phyloP scores from a whole-genome alignment of 2,329 filamentous ascomycete genomes.

The Venturia nashicola region DNA sequence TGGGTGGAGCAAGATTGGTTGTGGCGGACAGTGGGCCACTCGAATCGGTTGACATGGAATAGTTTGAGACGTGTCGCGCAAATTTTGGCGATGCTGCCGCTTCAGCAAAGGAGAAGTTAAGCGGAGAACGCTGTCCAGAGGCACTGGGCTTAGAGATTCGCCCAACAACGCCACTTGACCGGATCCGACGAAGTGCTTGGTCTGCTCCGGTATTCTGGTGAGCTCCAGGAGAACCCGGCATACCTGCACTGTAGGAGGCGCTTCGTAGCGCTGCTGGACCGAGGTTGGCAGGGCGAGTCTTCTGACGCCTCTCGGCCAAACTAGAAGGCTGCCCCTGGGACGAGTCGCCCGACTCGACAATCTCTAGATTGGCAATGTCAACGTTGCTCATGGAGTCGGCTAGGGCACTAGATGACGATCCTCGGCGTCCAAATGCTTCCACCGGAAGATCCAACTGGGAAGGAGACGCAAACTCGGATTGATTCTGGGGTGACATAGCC shows the following conservation, averaged over 20 bases:
- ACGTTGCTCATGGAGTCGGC: constrained; percentile 27
- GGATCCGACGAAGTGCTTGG: constrained; percentile 33
- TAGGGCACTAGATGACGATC: constrained; percentile 25
- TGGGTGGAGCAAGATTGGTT: constrained; percentile 34
- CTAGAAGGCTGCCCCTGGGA: constrained; percentile 18
- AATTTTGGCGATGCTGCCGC: constrained; percentile 35
- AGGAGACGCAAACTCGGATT: background rate
- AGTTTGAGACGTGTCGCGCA: constrained; percentile 25
- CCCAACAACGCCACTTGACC: constrained; percentile 34
- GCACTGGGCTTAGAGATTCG: constrained; percentile 35
- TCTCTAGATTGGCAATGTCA: constrained; percentile 21
- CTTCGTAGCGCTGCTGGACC: constrained; percentile 28
- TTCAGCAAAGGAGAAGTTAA: constrained; percentile 33
- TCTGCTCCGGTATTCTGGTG: constrained; percentile 16
- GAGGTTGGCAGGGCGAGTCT: constrained; percentile 26
- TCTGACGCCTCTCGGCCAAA: constrained; percentile 29
- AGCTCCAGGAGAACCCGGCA: constrained; percentile 26
- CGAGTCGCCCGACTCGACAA: constrained; percentile 10
- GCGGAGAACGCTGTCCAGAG: constrained; percentile 35
- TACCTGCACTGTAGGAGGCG: constrained; percentile 28
- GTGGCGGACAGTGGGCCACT: constrained; percentile 14
- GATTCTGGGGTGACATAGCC: background rate
- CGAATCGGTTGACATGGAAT: constrained; percentile 18
- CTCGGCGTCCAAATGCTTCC: constrained; percentile 4
- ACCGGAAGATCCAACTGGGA: background rate